Evolutionary conservation across 495 filamentous ascomycete genomes (phyloP).

Genomic region (Entonaema liquescens): DNA sequence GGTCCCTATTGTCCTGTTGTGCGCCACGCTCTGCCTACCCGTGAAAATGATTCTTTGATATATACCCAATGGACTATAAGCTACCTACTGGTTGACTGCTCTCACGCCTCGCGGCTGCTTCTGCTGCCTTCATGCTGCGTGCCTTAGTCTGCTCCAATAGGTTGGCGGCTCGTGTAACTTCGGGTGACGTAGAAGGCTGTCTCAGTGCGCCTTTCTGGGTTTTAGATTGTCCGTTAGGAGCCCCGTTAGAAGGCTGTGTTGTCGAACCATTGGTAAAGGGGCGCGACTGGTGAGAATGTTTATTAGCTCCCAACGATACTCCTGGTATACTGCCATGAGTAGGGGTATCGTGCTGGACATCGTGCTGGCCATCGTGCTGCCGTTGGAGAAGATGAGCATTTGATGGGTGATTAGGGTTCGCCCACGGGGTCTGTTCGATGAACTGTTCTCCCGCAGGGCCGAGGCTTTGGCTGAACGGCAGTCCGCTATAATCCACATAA

Average conservation of each 20-base stretch:
- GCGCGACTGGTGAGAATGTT: slow-evolving; percentile 47
- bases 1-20: slow-evolving; percentile 4
- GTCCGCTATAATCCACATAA: slow-evolving; percentile 48
- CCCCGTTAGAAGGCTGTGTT: slow-evolving; percentile 39
- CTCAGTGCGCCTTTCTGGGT: slow-evolving; percentile 33
- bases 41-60: slow-evolving; percentile 9
- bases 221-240: slow-evolving; percentile 38
- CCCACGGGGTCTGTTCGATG: slow-evolving; percentile 84
- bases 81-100: slow-evolving; percentile 30
- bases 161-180: slow-evolving; percentile 44
- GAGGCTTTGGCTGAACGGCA: slow-evolving; percentile 52
- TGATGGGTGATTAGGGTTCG: slow-evolving; percentile 82
- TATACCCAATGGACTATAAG: slow-evolving; percentile 20
- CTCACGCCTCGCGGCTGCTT: slow-evolving; percentile 29
- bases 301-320: slow-evolving; percentile 42
- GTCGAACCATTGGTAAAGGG: slow-evolving; percentile 42
- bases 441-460: slow-evolving; percentile 82
- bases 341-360: slow-evolving; percentile 44
- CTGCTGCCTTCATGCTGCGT: slow-evolving; percentile 39
- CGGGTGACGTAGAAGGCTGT: slow-evolving; percentile 42
- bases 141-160: slow-evolving; percentile 44
- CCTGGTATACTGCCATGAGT: slow-evolving; percentile 31
- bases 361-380: slow-evolving; percentile 48
- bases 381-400: slow-evolving; percentile 63
- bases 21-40: slow-evolving; percentile 15